phyloP scores from a whole-genome alignment of 2,329 filamentous ascomycete species.

The Aspergillus amoenus region DNA sequence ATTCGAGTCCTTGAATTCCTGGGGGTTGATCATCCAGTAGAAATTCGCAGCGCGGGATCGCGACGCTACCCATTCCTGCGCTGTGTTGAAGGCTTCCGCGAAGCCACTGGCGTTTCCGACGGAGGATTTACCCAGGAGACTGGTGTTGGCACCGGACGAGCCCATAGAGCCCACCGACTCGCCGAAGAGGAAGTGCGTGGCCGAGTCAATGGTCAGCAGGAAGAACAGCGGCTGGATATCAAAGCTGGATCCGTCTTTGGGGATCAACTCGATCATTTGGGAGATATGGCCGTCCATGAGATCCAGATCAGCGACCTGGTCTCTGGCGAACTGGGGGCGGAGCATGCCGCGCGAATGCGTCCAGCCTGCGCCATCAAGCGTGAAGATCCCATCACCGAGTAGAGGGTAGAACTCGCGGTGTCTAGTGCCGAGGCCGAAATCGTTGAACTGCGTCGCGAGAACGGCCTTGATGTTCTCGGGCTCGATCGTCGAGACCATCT shows the following conservation, averaged over 20 bases:
- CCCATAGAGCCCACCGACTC: not conserved
- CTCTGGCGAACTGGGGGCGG: not conserved
- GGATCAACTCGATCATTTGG: not conserved
- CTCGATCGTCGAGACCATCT: not conserved
- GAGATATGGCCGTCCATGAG: not conserved
- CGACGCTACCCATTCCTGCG: too few species aligned
- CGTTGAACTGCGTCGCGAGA: constrained; percentile 1
- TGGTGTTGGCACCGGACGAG: constrained; percentile 15
- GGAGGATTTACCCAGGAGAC: too few species aligned
- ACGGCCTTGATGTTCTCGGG: constrained; percentile 6
- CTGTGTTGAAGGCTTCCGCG: too few species aligned
- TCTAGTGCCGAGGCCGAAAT: constrained; percentile 12
- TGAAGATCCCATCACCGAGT: not conserved
- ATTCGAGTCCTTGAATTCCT: too few species aligned
- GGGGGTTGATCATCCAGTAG: too few species aligned
- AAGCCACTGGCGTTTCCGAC: too few species aligned
- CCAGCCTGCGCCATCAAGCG: not conserved
- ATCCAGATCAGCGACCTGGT: not conserved
- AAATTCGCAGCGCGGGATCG: too few species aligned
- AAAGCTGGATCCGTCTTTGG: not conserved
- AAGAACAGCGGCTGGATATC: constrained; percentile 9
- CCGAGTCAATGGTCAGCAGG: not conserved
- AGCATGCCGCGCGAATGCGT: not conserved
- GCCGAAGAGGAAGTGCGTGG: not conserved
- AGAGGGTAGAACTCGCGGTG: not conserved